phyloP scores from a whole-genome alignment of 106 monocot genomes.

The Agapanthus africanus region DNA sequence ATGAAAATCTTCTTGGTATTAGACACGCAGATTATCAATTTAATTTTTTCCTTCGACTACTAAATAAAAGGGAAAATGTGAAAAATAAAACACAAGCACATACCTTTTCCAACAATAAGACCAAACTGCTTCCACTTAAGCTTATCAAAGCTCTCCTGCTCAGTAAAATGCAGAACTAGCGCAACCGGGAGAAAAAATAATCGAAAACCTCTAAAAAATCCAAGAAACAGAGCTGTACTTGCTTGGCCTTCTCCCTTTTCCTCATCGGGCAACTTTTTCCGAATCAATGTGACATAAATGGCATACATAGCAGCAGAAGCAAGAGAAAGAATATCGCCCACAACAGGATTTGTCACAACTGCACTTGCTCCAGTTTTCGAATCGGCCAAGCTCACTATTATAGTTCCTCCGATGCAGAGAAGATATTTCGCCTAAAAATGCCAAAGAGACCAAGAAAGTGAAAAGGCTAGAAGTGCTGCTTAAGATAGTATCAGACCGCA shows the following conservation, averaged over 20 bases:
- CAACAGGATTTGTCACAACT: conserved; percentile 60
- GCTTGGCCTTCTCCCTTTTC: conserved; percentile 59
- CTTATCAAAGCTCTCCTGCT: conserved; percentile 61
- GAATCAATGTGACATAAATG: conserved; percentile 77
- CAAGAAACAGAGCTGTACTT: conserved; percentile 90
- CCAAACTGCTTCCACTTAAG: conserved; percentile 74
- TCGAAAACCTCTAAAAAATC: conserved; percentile 79
- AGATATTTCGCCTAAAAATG: conserved; percentile 80
- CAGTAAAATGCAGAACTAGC: conserved; percentile 59
- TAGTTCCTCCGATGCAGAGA: conserved; percentile 91
- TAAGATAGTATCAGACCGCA: conserved; percentile 94
- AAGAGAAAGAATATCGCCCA: conserved; percentile 77
- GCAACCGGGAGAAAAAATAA: conserved; percentile 73
- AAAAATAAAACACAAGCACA: too few species aligned
- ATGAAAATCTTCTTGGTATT: too few species aligned
- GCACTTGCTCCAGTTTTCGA: conserved; percentile 40
- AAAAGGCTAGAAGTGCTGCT: conserved; percentile 97
- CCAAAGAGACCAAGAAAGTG: conserved; percentile 83
- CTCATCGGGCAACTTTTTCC: conserved; percentile 78
- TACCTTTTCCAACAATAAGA: conserved; percentile 91
- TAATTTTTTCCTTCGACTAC: too few species aligned
- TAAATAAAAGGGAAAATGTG: too few species aligned
- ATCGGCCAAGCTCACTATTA: conserved; percentile 83
- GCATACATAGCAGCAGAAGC: conserved; percentile 74
- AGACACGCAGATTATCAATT: too few species aligned